Evolutionary conservation across 176 grass and related monocot species (phyloP).

Genomic region (Typha latifolia): DNA sequence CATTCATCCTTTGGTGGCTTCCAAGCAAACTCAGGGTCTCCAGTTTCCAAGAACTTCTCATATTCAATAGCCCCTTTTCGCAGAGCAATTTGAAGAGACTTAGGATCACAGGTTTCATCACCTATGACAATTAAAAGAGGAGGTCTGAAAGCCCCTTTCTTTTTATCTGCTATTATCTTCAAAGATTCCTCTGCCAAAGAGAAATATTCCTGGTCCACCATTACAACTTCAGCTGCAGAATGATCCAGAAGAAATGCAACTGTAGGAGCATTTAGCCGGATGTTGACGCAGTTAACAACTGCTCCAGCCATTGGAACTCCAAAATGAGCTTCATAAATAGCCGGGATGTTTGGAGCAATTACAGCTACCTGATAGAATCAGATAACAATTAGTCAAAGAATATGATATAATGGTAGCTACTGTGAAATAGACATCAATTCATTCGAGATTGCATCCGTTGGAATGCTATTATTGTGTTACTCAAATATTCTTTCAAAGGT

Average conservation of each 20-base stretch:
- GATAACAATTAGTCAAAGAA: background rate
- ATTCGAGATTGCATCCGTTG: too few species aligned
- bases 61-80: slow-evolving; percentile 72
- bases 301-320: slow-evolving; percentile 92
- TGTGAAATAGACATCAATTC: too few species aligned
- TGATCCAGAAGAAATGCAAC: slow-evolving; percentile 72
- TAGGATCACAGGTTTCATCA: slow-evolving; percentile 54
- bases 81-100: slow-evolving; percentile 40
- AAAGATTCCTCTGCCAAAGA: slow-evolving; percentile 64
- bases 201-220: slow-evolving; percentile 86
- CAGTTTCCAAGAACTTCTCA: slow-evolving; percentile 63
- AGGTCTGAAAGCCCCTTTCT: slow-evolving; percentile 48
- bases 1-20: slow-evolving; percentile 83
- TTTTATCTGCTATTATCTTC: slow-evolving; percentile 47
- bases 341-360: slow-evolving; percentile 91
- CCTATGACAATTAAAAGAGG: slow-evolving; percentile 75
- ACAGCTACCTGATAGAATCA: slow-evolving; percentile 54
- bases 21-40: slow-evolving; percentile 66
- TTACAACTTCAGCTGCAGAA: slow-evolving; percentile 58
- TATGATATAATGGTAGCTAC: background rate
- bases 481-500: too few species aligned
- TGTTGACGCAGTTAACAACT: slow-evolving; percentile 70
- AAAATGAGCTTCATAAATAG: slow-evolving; percentile 88
- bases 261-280: slow-evolving; percentile 68
- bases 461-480: too few species aligned